Conservation (phyloP, 2,329 filamentous ascomycete species). For the Cladosporium phlei region DNA sequence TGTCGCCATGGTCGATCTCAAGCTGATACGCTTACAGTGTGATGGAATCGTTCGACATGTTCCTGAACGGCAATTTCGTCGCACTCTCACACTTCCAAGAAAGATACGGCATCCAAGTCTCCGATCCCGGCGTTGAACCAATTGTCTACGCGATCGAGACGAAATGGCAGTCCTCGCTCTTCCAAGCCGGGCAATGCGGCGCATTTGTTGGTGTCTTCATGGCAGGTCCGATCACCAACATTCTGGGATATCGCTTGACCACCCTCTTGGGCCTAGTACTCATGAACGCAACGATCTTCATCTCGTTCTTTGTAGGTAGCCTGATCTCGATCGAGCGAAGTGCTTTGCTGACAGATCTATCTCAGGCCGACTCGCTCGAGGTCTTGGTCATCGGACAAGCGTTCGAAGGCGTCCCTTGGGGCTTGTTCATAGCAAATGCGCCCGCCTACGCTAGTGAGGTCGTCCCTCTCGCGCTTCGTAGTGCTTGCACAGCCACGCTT, state of each 20-base stretch:
- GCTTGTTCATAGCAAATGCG: conserved; percentile 58
- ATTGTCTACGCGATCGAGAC: conserved; percentile 41
- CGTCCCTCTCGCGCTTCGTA: conserved; percentile 66
- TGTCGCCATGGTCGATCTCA: neutral
- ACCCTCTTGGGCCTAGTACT: conserved; percentile 50
- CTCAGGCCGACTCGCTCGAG: conserved; percentile 36
- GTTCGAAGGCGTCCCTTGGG: conserved; percentile 53
- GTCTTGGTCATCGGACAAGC: conserved; percentile 49
- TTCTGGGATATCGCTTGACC: conserved; percentile 54
- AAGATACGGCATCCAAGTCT: conserved; percentile 40
- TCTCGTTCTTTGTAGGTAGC: conserved; percentile 47
- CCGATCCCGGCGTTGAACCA: conserved; percentile 4
- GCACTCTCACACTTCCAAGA: conserved; percentile 44
- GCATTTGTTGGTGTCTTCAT: conserved; percentile 55
- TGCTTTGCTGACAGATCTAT: conserved; percentile 1
- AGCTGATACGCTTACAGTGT: conserved; percentile 33
- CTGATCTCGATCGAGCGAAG: neutral
- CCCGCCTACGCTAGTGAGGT: conserved; percentile 59
- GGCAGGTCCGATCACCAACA: conserved; percentile 54
- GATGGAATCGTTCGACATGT: conserved; percentile 58
- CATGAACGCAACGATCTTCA: conserved; percentile 54
- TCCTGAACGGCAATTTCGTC: conserved; percentile 54
- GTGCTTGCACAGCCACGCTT: conserved; percentile 68
- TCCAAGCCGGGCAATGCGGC: conserved; percentile 50
- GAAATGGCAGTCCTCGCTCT: conserved; percentile 52